A percentile compares a stretch with the other conserved stretches of the same genome.
phyloP scores from a whole-genome alignment of 441 rosid genomes.

The Jatropha podagrica region DNA sequence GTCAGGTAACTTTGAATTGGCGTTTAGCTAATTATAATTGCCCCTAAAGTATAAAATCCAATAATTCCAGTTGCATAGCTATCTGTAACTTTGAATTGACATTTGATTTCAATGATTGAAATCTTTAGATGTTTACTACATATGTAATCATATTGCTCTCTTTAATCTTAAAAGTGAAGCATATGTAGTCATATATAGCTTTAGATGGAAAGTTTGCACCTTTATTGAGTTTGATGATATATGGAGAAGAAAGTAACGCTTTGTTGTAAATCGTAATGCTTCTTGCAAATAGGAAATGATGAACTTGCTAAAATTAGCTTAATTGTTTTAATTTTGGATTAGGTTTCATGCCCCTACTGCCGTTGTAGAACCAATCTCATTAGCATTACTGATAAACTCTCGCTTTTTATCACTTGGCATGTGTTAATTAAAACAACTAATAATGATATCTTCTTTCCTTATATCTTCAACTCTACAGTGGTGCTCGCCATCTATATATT shows the following conservation, averaged over 20 bases:
- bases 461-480: neutral
- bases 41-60: no score
- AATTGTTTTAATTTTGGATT: neutral
- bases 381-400: neutral
- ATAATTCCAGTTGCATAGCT: no score
- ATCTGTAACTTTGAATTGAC: constrained; percentile 26
- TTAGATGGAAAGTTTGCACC: neutral
- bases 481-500: neutral
- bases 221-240: neutral
- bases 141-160: neutral
- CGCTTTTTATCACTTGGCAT: neutral
- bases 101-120: neutral
- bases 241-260: neutral
- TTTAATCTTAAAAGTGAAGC: neutral
- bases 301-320: neutral
- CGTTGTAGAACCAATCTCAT: neutral
- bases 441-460: neutral
- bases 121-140: neutral
- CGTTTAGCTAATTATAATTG: neutral
- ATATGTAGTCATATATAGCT: neutral
- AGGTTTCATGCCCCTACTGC: neutral
- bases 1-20: constrained; percentile 49
- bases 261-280: neutral
- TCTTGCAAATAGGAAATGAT: neutral
- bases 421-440: neutral